Conservation (phyloP, 1,284 basidiomycete genomes). For the Stygiomarasmius scandens region DNA sequence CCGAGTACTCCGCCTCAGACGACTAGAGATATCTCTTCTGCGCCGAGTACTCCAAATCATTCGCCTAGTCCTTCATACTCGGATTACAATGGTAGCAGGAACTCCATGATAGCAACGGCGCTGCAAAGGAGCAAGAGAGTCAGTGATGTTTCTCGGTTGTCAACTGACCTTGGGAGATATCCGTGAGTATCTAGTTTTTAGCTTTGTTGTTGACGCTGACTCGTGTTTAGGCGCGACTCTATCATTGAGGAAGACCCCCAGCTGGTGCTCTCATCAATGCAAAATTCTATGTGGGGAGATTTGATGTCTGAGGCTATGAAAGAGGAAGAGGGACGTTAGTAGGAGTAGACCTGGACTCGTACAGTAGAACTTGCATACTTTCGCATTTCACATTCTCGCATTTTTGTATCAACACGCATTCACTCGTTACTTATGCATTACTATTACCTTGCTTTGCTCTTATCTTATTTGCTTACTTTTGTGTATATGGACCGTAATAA, state of each 20-base stretch:
- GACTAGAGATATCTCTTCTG: conserved; percentile 59
- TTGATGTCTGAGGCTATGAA: conserved; percentile 21
- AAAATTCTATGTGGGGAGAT: conserved; percentile 74
- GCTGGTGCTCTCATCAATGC: conserved; percentile 59
- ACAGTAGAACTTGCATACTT: no score
- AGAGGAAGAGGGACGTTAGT: conserved; percentile 13
- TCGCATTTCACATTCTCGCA: no score
- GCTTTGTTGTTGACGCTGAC: conserved; percentile 8
- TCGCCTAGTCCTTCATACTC: conserved; percentile 53
- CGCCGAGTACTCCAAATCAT: conserved; percentile 45
- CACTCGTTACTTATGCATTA: no score
- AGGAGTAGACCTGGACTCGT: no score
- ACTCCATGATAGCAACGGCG: conserved; percentile 39
- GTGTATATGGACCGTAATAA: no score
- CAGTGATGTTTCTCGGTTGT: conserved; percentile 65
- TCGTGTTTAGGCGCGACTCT: conserved; percentile 43
- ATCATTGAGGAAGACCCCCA: conserved; percentile 55
- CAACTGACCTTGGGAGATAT: conserved; percentile 53
- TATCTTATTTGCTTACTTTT: no score
- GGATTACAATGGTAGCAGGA: conserved; percentile 28
- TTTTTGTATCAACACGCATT: no score
- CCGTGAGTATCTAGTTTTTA: conserved; percentile 40
- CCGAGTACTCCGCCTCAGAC: conserved; percentile 52
- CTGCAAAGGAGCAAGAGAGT: conserved; percentile 57
- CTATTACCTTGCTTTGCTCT: no score